Base-by-base conservation (phyloP, 2,329 filamentous ascomycete species). In the Whalleya microplaca region DNA sequence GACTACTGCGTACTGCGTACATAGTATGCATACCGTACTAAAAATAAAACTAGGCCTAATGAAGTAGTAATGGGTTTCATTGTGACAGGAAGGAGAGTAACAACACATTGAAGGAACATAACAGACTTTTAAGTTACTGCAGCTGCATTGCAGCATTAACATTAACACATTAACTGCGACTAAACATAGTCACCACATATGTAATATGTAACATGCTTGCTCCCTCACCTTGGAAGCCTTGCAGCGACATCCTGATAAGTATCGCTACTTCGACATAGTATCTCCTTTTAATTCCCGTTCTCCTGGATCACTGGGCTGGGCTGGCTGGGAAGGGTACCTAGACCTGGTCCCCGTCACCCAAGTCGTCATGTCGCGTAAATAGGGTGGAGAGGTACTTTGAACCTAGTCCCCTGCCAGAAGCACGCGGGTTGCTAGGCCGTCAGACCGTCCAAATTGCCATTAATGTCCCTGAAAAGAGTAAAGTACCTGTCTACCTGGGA, bases 371-470 rank as follows among this genome's bases (percentile, higher is more conserved):
- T 16, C 14, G 43, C 43, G 21, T 45, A 27, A 45, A 21, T 16
- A 27, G 18, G 41, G 18, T 43, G 41, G 20, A 21, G 18, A 21
- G 41, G 20, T 21, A 21, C 41, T 41, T n/a, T 53, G 48, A 55
- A 58, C 52, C 53, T 32, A 48, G 58, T 41, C 56, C 59, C 52
- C 48, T 62, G 52, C 40, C 49, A 45, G 51, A n/a, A 62, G 59
- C 59, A 57, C 54, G 59, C 54, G 51, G 56, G 56, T 62, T 59
- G 59, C 54, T 54, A 53, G 52, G 53, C 59, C 56, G 56, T 62
- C 59, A 59, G 51, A 45, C 21, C 20, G 19, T 27, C 19, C 21
- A 56, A 54, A 41, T 41, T 52, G 45, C 54, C n/a, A n/a, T n/a
- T n/a, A n/a, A 37, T 54, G 44, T 51, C 49, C 53, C 46, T 53